Percentiles rank a stretch among this genome's conserved stretches.
Evolutionary conservation across 495 filamentous ascomycete species (phyloP).

Genomic region (Pyronema omphalodes): DNA sequence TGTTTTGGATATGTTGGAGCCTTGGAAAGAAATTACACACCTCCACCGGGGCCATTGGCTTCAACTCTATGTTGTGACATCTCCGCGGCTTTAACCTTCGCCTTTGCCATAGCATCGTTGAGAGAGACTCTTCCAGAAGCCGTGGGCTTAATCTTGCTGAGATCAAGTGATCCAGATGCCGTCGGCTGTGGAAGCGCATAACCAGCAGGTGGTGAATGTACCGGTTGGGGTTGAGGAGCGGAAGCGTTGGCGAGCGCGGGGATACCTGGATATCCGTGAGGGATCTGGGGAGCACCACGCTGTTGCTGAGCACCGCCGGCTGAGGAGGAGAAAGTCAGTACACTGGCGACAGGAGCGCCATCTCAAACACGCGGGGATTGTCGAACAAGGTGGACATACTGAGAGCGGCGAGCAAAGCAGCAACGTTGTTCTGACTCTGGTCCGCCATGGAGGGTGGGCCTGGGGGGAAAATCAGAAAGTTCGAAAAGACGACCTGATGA

Average conservation of each 20-base stretch:
- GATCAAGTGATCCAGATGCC: slow-evolving; percentile 48
- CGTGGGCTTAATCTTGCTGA: slow-evolving; percentile 54
- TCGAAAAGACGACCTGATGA: no score
- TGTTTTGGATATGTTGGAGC: background rate
- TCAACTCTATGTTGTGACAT: slow-evolving; percentile 33
- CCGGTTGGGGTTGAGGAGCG: slow-evolving; percentile 4
- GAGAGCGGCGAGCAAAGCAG: slow-evolving; percentile 21
- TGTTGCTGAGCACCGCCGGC: slow-evolving; percentile 11
- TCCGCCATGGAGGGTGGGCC: slow-evolving; percentile 16
- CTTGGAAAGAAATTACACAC: background rate
- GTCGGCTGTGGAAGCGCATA: slow-evolving; percentile 49
- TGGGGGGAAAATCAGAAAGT: background rate
- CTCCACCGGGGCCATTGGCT: background rate
- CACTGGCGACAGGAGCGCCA: background rate
- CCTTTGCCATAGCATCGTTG: slow-evolving; percentile 54
- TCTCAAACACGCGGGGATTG: background rate
- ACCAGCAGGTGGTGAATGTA: slow-evolving; percentile 13
- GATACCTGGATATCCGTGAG: slow-evolving; percentile 16
- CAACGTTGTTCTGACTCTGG: slow-evolving; percentile 15
- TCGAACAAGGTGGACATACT: slow-evolving; percentile 10
- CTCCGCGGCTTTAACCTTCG: slow-evolving; percentile 51
- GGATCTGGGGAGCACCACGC: slow-evolving; percentile 10
- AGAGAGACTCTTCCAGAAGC: slow-evolving; percentile 56
- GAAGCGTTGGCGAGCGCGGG: slow-evolving; percentile 7
- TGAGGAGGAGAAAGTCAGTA: slow-evolving; percentile 4